These are phyloP conservation scores for Cystobasidium sp. DNA, from an alignment of 1,284 basidiomycete genomes.

Conservation along the genomic window DNA sequence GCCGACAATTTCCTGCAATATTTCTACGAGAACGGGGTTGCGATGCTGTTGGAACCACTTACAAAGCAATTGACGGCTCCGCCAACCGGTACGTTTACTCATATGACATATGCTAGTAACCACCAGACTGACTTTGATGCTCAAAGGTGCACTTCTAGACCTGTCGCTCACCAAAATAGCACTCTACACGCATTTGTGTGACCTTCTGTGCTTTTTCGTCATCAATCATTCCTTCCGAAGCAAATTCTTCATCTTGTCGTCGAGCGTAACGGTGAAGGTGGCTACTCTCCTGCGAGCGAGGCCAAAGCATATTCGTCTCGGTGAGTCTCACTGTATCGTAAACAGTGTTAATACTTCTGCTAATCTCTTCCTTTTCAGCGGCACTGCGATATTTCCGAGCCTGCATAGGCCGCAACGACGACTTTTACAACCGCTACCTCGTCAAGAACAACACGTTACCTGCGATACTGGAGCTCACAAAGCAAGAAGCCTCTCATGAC, in stretches of 20 bases:
- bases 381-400: slow-evolving; percentile 89
- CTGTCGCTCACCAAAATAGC: slow-evolving; percentile 45
- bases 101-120: neutral
- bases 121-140: too few relatives aligned
- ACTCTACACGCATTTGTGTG: slow-evolving; percentile 64
- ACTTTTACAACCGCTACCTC: slow-evolving; percentile 81
- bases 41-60: slow-evolving; percentile 78
- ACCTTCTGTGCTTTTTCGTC: slow-evolving; percentile 86
- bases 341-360: neutral
- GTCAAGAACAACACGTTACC: slow-evolving; percentile 79
- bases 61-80: slow-evolving; percentile 55
- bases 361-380: slow-evolving; percentile 61
- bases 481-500: slow-evolving; percentile 80
- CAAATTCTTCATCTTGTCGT: slow-evolving; percentile 85
- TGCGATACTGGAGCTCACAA: slow-evolving; percentile 77
- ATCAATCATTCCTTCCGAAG: slow-evolving; percentile 74
- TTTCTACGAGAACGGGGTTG: slow-evolving; percentile 80
- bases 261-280: slow-evolving; percentile 71
- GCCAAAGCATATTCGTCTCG: slow-evolving; percentile 89
- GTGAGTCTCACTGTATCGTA: slow-evolving; percentile 59
- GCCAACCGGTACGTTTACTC: neutral
- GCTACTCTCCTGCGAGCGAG: slow-evolving; percentile 69
- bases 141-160: slow-evolving; percentile 11
- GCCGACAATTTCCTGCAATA: slow-evolving; percentile 86
- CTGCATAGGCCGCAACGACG: slow-evolving; percentile 81